phyloP scores from a whole-genome alignment of 306 rosid species.

The Ammopiptanthus mongolicus region DNA sequence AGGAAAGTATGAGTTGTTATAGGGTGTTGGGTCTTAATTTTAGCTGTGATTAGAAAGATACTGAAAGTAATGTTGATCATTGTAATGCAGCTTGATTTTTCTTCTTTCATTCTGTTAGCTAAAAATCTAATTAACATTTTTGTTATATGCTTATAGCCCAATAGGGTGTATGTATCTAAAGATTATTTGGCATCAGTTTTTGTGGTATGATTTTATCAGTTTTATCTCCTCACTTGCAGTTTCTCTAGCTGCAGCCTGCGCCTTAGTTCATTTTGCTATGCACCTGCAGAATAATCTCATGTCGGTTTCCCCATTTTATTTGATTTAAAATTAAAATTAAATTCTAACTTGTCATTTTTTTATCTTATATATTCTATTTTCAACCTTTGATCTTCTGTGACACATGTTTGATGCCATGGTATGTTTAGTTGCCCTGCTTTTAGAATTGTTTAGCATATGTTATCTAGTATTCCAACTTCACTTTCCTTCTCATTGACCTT shows the following conservation, averaged over 20 bases:
- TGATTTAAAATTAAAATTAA: background rate
- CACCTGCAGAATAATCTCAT: background rate
- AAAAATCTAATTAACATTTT: background rate
- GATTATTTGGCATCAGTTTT: background rate
- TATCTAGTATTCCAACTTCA: background rate
- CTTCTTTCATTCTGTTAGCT: background rate
- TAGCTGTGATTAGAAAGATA: constrained; percentile 1
- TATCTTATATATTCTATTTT: background rate
- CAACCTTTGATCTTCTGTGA: background rate
- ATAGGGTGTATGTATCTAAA: background rate
- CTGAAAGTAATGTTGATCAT: background rate
- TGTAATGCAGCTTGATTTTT: background rate
- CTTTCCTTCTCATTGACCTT: constrained; percentile 9
- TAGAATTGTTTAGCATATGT: background rate
- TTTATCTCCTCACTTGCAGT: constrained; percentile 5
- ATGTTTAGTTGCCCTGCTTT: background rate
- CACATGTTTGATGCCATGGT: background rate
- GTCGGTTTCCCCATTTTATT: background rate
- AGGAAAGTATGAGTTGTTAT: background rate
- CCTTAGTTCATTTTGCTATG: background rate
- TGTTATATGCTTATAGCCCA: background rate
- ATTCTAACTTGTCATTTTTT: background rate
- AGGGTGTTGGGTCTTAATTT: background rate
- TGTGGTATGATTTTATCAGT: background rate
- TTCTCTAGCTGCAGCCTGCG: background rate